phyloP scores from a whole-genome alignment of 495 filamentous ascomycete species.

The Lasiosphaeria ovina region DNA sequence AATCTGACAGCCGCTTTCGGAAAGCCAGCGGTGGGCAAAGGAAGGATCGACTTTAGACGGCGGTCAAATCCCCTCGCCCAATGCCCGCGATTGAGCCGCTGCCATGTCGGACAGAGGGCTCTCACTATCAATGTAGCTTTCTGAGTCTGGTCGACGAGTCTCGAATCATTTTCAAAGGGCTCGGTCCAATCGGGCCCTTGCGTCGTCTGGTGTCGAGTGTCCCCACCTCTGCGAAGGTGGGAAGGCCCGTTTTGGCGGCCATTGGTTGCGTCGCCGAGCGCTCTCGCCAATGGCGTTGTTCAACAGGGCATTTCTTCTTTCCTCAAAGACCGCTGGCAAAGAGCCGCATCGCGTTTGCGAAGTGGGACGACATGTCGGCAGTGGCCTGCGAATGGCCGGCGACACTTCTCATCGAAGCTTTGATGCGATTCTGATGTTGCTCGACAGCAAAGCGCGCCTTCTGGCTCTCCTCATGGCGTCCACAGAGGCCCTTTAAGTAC shows the following conservation, averaged over 20 bases:
- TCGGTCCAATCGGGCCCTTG: conserved; percentile 24
- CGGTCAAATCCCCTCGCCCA: not conserved
- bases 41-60: not conserved
- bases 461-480: not conserved
- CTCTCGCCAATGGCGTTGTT: conserved; percentile 32
- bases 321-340: conserved; percentile 25
- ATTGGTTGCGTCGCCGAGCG: conserved; percentile 27
- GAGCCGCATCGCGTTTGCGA: conserved; percentile 24
- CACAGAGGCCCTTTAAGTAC: conserved; percentile 26
- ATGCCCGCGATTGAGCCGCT: not conserved
- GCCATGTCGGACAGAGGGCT: not conserved
- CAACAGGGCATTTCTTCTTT: conserved; percentile 17
- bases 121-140: not conserved
- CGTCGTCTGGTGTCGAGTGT: conserved; percentile 9
- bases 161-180: conserved; percentile 18
- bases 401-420: not conserved
- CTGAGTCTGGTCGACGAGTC: not conserved
- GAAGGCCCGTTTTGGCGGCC: conserved; percentile 31
- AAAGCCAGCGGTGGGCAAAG: not conserved
- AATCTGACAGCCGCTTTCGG: not conserved
- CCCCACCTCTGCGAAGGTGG: conserved; percentile 18
- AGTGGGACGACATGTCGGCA: not conserved
- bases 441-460: conserved; percentile 1
- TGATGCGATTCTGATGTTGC: not conserved
- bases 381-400: not conserved